Evolutionary conservation across 805 yeast species (phyloP), one percentile per base, ranked within the genome.

Genomic region (Hanseniaspora guilliermondii): DNA sequence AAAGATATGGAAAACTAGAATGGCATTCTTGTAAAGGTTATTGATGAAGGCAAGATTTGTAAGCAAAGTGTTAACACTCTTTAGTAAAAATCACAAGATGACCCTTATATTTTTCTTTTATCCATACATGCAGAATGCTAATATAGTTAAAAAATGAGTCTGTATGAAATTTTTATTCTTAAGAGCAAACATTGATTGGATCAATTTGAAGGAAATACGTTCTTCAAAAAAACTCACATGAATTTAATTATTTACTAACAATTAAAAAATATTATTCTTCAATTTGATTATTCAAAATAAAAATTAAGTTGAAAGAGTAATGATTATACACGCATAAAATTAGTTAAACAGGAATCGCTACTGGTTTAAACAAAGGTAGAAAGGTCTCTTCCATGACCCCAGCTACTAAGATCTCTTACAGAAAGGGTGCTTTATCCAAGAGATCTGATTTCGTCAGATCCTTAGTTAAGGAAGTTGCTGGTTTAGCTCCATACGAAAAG

Each of bases 401-500:
- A 70, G 83, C 87, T 69, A 85, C 89, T 76, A 87, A 86, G 74
- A 80, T 85, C 70, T 86, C 97, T 61, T 81, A 85, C 85, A 85
- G 93, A 81, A 94, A 91, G 84, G 97, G 97, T 76, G 85, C 86
- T 73, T 74, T 82, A 61, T 87, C 97, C 71, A 84, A 91, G 83
- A 88, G 96, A 84, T 81, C 97, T 68, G 78, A 78, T 59, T 94
- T 93, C 72, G 99, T 94, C 71, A 85, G 98, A 77, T 80, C 83
- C 70, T 78, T 93, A 62, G 95, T 93, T 75, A 83, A 83, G 74
- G 99, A 93, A 80, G 97, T 93, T 68, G 78, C 95, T 67, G 98
- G 98, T 75, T 82, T 93, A 73, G 96, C 99, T 65, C 98, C 99
- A 78, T 93, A 93, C 77, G 99, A 93, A 82, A 89, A 96, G 83